Percentiles rank a stretch among this genome's conserved stretches.
phyloP scores from a whole-genome alignment of 257 asterid species.

The Przewalskia tangutica region DNA sequence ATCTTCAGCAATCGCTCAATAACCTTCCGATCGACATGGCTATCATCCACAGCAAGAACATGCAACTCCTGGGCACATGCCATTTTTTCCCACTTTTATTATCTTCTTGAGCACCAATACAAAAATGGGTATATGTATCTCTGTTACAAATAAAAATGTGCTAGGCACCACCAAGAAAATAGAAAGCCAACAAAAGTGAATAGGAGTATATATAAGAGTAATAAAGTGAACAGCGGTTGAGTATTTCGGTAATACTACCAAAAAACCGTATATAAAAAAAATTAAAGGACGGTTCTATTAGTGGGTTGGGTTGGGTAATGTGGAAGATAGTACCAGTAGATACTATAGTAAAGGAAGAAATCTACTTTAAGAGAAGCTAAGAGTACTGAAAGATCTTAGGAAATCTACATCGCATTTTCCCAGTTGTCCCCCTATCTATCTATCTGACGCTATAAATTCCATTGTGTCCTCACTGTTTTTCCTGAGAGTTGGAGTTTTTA shows the following conservation, averaged over 20 bases:
- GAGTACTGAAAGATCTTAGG: slow-evolving; percentile 54
- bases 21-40: slow-evolving; percentile 62
- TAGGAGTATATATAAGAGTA: background rate
- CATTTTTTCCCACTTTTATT: slow-evolving; percentile 4
- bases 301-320: slow-evolving; percentile 6
- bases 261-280: too few relatives aligned
- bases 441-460: background rate
- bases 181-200: background rate
- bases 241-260: too few relatives aligned
- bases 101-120: too few relatives aligned
- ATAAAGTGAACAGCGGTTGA: too few relatives aligned
- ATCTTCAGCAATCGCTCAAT: slow-evolving; percentile 57
- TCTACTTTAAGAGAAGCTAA: slow-evolving; percentile 39
- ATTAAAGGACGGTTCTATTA: background rate
- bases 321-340: slow-evolving; percentile 20
- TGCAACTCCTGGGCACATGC: slow-evolving; percentile 35
- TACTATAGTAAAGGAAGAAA: slow-evolving; percentile 33
- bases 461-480: background rate
- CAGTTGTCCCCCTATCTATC: slow-evolving; percentile 39
- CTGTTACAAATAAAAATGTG: background rate
- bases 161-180: background rate
- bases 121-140: background rate
- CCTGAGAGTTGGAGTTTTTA: background rate
- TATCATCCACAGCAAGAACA: slow-evolving; percentile 86
- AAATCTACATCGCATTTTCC: slow-evolving; percentile 63